Evolutionary conservation across 2,329 filamentous ascomycete genomes (phyloP), one percentile per base, ranked within the genome.

Genomic region (Cryoendolithus antarcticus): DNA sequence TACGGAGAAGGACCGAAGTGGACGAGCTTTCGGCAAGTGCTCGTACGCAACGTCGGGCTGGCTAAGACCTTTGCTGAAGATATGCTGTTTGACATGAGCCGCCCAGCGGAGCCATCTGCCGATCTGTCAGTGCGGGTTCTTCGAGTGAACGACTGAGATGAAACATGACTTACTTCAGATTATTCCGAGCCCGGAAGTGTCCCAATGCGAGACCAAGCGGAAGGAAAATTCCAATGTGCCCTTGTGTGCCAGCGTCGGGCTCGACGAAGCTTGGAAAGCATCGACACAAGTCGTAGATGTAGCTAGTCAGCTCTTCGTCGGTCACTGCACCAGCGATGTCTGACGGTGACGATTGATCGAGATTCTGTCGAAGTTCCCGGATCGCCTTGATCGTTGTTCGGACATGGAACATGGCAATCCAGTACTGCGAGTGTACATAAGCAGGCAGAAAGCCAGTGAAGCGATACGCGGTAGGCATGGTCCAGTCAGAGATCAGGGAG

Each of bases 371-470:
- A 2, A 36, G 34, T 13, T 41, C 39, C 2, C 39, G 39, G 1
- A 41, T 30, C 8, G 36, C 34, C 13, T 41, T 41, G 11, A 51
- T 44, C 4, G 42, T 46, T 10, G 38, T 45, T 13, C 54, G 50
- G 9, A 58, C 40, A 37, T 48, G 50, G 39, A 53, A 49, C 46
- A 56, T 50, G 9, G 46, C 46, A 9, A 53, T 44, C 55, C 55
- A 58, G 39, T 56, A 57, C 11, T 52, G 44, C n/a, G 43, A 49
- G 15, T 49, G 37, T 10, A 59, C 37, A 30, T 57, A 59, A 7
- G 45, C 52, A 15, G 48, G 42, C 31, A 51, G 43, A 41, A 59
- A 59, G 32, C 41, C 48, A 2, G 44, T 39, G 38, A 59, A 59
- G 10, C 39, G 41, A 42, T 46, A 55, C 6, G 47, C 51, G 15